These are phyloP conservation scores for Porodaedalea pini DNA, from an alignment of 1,284 basidiomycete genomes.

Conservation along the genomic window DNA sequence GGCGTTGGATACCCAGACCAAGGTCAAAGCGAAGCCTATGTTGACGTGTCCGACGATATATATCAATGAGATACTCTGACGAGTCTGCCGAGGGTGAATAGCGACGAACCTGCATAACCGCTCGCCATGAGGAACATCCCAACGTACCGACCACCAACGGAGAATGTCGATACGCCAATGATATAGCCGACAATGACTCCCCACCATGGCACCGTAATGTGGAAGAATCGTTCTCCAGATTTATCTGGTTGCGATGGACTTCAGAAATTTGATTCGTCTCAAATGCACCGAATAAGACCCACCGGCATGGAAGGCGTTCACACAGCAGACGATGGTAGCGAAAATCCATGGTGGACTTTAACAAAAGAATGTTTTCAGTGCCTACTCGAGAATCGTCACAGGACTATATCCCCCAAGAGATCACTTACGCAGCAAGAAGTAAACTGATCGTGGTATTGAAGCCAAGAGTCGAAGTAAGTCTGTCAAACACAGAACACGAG, in stretches of 20 bases:
- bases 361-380: neutral
- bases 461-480: slow-evolving; percentile 37
- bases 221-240: slow-evolving; percentile 31
- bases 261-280: slow-evolving; percentile 28
- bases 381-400: neutral
- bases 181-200: slow-evolving; percentile 27
- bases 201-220: slow-evolving; percentile 29
- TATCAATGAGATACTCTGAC: neutral
- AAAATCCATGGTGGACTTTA: slow-evolving; percentile 29
- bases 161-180: slow-evolving; percentile 27
- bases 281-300: slow-evolving; percentile 8
- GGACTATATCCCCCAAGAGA: neutral
- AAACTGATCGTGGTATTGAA: slow-evolving; percentile 34
- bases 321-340: slow-evolving; percentile 29
- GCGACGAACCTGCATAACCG: slow-evolving; percentile 23
- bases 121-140: slow-evolving; percentile 29
- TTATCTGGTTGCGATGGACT: slow-evolving; percentile 30
- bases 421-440: slow-evolving; percentile 35
- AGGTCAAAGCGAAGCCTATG: slow-evolving; percentile 45
- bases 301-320: slow-evolving; percentile 40
- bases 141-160: slow-evolving; percentile 29
- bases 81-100: slow-evolving; percentile 51
- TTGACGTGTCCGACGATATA: neutral
- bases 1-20: slow-evolving; percentile 62
- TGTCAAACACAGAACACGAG: slow-evolving; percentile 47